Evolutionary conservation across 2,329 filamentous ascomycete genomes (phyloP).

Genomic region (Knoxdaviesia proteae): DNA sequence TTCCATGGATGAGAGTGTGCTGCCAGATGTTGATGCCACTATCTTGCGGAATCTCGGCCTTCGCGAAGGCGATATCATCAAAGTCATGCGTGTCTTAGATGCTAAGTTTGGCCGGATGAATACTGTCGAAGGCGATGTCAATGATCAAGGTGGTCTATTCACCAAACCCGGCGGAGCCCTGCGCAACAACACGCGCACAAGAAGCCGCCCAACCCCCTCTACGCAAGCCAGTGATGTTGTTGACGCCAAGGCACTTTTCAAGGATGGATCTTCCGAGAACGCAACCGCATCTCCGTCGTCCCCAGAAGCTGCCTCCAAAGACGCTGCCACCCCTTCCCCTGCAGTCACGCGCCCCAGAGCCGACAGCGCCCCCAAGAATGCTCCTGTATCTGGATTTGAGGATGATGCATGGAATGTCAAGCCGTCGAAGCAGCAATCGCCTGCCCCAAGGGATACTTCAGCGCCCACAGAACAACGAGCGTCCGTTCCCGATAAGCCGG

Average conservation of each 20-base stretch:
- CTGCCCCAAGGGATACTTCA: too few species aligned
- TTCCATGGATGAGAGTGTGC: conserved; percentile 85
- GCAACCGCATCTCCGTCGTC: too few species aligned
- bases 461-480: too few species aligned
- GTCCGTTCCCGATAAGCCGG: too few species aligned
- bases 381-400: conserved; percentile 47
- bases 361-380: conserved; percentile 11
- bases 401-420: conserved; percentile 79
- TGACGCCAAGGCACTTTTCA: conserved; percentile 68
- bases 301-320: conserved; percentile 4
- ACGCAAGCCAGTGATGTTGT: conserved; percentile 71
- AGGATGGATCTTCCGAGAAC: conserved; percentile 15
- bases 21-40: conserved; percentile 71
- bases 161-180: conserved; percentile 80
- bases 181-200: conserved; percentile 73
- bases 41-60: conserved; percentile 76
- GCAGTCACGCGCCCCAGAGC: conserved; percentile 8
- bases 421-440: background rate
- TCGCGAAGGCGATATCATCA: conserved; percentile 88
- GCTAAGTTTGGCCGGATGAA: conserved; percentile 48
- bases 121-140: conserved; percentile 31
- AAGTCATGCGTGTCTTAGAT: conserved; percentile 80
- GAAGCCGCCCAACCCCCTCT: conserved; percentile 72
- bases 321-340: conserved; percentile 3
- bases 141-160: conserved; percentile 53